Conservation (phyloP, 2,329 filamentous ascomycete species). For the Hymenoscyphus fraxineus region DNA sequence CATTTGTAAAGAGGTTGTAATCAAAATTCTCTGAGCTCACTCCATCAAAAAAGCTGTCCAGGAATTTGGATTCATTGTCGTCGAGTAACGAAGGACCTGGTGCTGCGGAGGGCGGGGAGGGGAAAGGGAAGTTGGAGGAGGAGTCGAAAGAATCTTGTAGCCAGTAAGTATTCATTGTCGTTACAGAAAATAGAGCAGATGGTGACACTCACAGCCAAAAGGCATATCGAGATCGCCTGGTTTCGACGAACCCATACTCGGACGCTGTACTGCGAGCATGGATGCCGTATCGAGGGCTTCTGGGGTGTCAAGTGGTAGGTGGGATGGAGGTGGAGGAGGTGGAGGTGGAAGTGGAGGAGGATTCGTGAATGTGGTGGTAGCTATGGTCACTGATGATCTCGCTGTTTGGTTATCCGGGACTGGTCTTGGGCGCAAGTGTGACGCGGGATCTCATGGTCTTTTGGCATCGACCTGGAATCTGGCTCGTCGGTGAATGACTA, state of each 20-base stretch:
- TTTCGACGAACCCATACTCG: slow-evolving; percentile 57
- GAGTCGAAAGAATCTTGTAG: slow-evolving; percentile 44
- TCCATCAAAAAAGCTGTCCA: slow-evolving; percentile 56
- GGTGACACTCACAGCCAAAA: slow-evolving; percentile 61
- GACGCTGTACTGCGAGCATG: slow-evolving; percentile 56
- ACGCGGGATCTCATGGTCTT: slow-evolving; percentile 7
- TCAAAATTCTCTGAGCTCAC: slow-evolving; percentile 50
- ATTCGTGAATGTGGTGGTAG: background rate
- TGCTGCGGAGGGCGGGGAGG: slow-evolving; percentile 58
- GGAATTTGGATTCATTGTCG: slow-evolving; percentile 55
- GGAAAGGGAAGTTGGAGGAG: slow-evolving; percentile 42
- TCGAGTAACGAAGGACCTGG: slow-evolving; percentile 63
- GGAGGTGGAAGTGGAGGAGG: background rate
- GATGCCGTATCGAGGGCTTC: slow-evolving; percentile 35
- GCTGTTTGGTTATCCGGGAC: background rate
- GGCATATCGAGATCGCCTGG: slow-evolving; percentile 53
- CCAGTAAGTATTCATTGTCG: slow-evolving; percentile 12
- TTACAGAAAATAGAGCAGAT: background rate
- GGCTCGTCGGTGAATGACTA: background rate
- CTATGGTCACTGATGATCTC: slow-evolving; percentile 1
- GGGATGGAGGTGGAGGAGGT: background rate
- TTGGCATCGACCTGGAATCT: background rate
- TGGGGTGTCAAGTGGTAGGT: background rate
- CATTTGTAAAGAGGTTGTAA: slow-evolving; percentile 41
- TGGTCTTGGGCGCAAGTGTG: slow-evolving; percentile 5